Evolutionary conservation across 2,329 filamentous ascomycete genomes (phyloP).

Genomic region (Orbilia ellipsospora): DNA sequence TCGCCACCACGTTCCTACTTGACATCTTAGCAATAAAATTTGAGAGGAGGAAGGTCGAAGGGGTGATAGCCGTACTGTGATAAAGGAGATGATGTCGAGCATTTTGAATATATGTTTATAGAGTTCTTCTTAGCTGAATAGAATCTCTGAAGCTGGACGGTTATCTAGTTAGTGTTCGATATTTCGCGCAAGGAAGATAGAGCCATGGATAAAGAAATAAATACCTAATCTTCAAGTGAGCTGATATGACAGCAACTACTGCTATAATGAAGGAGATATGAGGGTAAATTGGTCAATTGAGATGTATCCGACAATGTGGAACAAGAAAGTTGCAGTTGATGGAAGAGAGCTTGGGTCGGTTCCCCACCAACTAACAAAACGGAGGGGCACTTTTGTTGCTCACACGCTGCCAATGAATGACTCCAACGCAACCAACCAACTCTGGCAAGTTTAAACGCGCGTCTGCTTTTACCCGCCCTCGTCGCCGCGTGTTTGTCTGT

Average conservation of each 20-base stretch:
- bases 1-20: slow-evolving; percentile 83
- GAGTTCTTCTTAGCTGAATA: not conserved
- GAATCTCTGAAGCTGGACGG: not conserved
- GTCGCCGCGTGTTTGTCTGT: not conserved
- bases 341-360: not conserved
- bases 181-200: slow-evolving; percentile 15
- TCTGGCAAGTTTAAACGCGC: slow-evolving; percentile 16
- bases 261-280: slow-evolving; percentile 2
- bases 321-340: slow-evolving; percentile 10
- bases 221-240: not conserved
- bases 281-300: too few species aligned
- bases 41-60: slow-evolving; percentile 63
- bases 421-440: slow-evolving; percentile 22
- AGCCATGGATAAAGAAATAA: not conserved
- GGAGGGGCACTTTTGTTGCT: slow-evolving; percentile 26
- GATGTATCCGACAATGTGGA: too few species aligned
- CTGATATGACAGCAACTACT: not conserved
- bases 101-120: slow-evolving; percentile 63
- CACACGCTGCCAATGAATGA: not conserved
- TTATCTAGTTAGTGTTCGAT: not conserved
- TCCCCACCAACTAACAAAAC: slow-evolving; percentile 28
- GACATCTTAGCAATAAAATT: slow-evolving; percentile 38
- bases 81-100: slow-evolving; percentile 82
- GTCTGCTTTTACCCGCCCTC: slow-evolving; percentile 24
- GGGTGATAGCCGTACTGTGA: slow-evolving; percentile 62